Evolutionary conservation across 2,329 filamentous ascomycete species (phyloP).

Genomic region (Beauveria brongniartii): DNA sequence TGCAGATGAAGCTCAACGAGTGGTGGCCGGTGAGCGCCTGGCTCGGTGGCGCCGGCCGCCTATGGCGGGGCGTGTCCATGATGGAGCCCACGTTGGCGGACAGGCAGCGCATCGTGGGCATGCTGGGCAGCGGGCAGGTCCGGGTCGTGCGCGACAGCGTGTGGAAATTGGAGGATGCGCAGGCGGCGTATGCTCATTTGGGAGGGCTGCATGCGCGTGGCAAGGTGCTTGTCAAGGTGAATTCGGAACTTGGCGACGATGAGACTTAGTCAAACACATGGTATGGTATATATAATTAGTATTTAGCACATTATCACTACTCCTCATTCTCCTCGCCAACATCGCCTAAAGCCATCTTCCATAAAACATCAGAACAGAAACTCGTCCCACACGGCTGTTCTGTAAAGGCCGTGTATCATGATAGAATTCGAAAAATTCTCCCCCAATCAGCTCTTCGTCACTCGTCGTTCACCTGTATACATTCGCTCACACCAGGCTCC

Average conservation of each 20-base stretch:
- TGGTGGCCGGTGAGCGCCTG: conserved; percentile 27
- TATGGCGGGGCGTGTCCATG: conserved; percentile 26
- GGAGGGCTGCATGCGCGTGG: conserved; percentile 27
- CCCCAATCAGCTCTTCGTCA: neutral
- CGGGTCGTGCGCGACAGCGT: conserved; percentile 29
- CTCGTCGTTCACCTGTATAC: neutral
- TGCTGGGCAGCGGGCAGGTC: conserved; percentile 28
- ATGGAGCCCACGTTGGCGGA: conserved; percentile 26
- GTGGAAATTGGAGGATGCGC: conserved; percentile 28
- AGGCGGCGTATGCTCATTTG: conserved; percentile 28
- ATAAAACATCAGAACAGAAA: neutral
- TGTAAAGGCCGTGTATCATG: neutral
- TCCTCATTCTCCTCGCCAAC: neutral
- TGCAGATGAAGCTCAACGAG: conserved; percentile 30
- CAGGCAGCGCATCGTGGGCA: conserved; percentile 24
- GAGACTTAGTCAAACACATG: conserved; percentile 12
- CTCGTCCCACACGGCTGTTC: neutral
- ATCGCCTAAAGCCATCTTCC: neutral
- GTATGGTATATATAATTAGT: too few relatives aligned
- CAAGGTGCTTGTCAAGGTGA: conserved; percentile 30
- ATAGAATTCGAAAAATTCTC: too few relatives aligned
- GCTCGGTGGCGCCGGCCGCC: conserved; percentile 31
- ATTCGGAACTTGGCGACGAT: conserved; percentile 18
- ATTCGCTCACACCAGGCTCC: neutral
- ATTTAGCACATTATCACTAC: neutral